Conservation (phyloP, 202 grass and related monocot genomes). For the Panicum hallii region DNA sequence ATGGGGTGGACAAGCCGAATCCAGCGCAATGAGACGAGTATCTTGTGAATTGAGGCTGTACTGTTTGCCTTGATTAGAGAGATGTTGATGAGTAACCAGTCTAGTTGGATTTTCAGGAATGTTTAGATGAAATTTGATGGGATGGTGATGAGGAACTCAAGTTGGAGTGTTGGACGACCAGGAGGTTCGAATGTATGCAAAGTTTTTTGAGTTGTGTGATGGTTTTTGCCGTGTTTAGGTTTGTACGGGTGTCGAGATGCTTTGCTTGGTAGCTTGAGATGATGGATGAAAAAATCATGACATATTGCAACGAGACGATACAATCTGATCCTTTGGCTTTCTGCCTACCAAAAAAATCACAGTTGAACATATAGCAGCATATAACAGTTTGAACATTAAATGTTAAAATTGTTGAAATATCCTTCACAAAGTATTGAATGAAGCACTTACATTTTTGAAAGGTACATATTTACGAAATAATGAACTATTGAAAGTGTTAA, state of each 20-base stretch:
- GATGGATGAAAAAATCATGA: not conserved
- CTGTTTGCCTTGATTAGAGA: not conserved
- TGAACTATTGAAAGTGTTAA: no score
- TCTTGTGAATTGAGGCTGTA: not conserved
- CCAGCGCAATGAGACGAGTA: slow-evolving; percentile 10
- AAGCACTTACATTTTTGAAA: no score
- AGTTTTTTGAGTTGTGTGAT: not conserved
- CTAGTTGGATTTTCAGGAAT: not conserved
- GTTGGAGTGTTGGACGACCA: not conserved
- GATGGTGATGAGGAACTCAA: not conserved
- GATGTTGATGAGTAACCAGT: not conserved
- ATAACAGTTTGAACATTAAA: no score
- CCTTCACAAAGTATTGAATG: no score
- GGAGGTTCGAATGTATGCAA: not conserved
- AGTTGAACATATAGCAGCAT: no score
- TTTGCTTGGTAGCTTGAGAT: not conserved
- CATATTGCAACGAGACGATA: no score
- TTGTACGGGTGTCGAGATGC: no score
- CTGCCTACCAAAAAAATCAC: no score
- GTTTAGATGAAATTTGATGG: not conserved
- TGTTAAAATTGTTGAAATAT: no score
- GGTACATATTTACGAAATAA: no score
- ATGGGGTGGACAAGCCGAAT: slow-evolving; percentile 54
- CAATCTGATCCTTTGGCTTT: no score
- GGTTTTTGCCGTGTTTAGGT: not conserved